Evolutionary conservation across 1,284 basidiomycete species (phyloP).

Genomic region (Naganishia sp.): DNA sequence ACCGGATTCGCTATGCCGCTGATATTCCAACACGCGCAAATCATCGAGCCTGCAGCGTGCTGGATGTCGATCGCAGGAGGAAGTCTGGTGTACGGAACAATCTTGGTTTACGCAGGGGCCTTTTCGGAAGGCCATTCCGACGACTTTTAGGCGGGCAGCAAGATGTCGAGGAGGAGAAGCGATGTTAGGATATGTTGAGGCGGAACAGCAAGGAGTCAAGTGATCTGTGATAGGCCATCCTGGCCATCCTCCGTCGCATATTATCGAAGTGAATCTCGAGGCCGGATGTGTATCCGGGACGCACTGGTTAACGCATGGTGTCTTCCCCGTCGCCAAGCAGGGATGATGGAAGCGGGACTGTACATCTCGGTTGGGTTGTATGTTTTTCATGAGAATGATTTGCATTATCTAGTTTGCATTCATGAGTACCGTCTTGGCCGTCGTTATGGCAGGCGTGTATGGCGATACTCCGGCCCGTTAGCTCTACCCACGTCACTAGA

Average conservation of each 20-base stretch:
- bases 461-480: too few species aligned
- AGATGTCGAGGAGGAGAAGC: neutral
- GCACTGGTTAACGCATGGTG: too few species aligned
- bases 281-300: too few species aligned
- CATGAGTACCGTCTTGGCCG: too few species aligned
- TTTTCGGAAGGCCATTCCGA: slow-evolving; percentile 55
- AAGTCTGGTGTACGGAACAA: slow-evolving; percentile 91
- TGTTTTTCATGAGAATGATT: too few species aligned
- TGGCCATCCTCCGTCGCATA: neutral
- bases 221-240: neutral
- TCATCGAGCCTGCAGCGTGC: slow-evolving; percentile 82
- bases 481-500: too few species aligned
- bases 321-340: too few species aligned
- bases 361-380: too few species aligned
- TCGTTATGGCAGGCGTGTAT: too few species aligned
- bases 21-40: slow-evolving; percentile 84
- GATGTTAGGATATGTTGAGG: neutral
- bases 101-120: slow-evolving; percentile 78
- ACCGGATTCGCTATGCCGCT: slow-evolving; percentile 92
- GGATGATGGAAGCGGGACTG: too few species aligned
- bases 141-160: slow-evolving; percentile 18
- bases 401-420: too few species aligned
- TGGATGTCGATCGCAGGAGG: slow-evolving; percentile 94
- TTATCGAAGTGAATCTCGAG: neutral
- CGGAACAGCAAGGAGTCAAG: neutral